Evolutionary conservation across 2,329 filamentous ascomycete species (phyloP).

Genomic region (Amauroascus verrucosus): DNA sequence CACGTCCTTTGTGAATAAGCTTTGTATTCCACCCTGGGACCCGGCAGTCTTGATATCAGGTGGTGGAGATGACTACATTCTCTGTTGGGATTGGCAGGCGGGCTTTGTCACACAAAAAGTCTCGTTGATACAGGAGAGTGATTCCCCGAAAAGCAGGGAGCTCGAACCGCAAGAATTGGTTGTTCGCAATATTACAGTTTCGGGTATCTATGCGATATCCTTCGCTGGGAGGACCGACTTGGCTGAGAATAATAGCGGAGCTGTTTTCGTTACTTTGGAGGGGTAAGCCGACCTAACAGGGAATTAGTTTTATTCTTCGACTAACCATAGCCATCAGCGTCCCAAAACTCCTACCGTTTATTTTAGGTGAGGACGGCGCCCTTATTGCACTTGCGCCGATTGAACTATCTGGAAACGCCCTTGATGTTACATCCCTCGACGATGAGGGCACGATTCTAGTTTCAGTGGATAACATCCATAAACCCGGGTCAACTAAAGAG

Average conservation of each 20-base stretch:
- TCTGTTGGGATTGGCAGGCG: slow-evolving; percentile 70
- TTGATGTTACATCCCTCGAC: slow-evolving; percentile 42
- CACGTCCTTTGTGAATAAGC: slow-evolving; percentile 66
- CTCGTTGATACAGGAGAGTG: slow-evolving; percentile 16
- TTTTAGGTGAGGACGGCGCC: slow-evolving; percentile 41
- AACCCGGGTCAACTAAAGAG: slow-evolving; percentile 40
- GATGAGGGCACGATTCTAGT: slow-evolving; percentile 33
- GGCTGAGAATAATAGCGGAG: slow-evolving; percentile 14
- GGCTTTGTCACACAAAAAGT: slow-evolving; percentile 27
- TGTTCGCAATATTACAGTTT: slow-evolving; percentile 36
- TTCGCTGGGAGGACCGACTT: slow-evolving; percentile 19
- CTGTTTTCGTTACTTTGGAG: slow-evolving; percentile 47
- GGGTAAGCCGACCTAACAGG: slow-evolving; percentile 38
- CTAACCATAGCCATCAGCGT: slow-evolving; percentile 33
- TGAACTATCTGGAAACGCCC: slow-evolving; percentile 53
- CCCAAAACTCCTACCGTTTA: slow-evolving; percentile 59
- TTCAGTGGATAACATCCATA: slow-evolving; percentile 46
- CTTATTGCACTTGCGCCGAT: slow-evolving; percentile 45
- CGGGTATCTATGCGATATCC: slow-evolving; percentile 40
- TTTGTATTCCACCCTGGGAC: slow-evolving; percentile 53
- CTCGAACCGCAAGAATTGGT: neutral
- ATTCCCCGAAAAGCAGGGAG: neutral
- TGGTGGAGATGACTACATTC: slow-evolving; percentile 69
- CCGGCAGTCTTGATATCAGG: slow-evolving; percentile 67
- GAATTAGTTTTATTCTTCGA: neutral